Percentiles rank a stretch among this genome's conserved stretches.
Evolutionary conservation across 371 early-diverging fungal species (phyloP).

Genomic region (Saksenaea vasiformis): DNA sequence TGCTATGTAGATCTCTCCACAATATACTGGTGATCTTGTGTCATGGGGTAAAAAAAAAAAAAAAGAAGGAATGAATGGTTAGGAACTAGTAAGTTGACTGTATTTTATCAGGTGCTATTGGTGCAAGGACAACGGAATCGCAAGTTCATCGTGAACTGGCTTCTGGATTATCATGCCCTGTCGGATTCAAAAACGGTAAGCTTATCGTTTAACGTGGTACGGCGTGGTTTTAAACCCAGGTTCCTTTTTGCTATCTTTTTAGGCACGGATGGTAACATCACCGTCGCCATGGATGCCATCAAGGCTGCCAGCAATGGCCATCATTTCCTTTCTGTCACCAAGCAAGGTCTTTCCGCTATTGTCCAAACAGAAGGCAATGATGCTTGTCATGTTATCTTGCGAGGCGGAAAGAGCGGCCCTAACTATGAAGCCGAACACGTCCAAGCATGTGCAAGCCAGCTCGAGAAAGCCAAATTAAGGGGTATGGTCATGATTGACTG

Average conservation of each 20-base stretch:
- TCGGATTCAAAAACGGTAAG: slow-evolving; percentile 90
- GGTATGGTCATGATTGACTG: slow-evolving; percentile 90
- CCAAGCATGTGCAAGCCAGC: slow-evolving; percentile 58
- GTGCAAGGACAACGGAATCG: slow-evolving; percentile 94
- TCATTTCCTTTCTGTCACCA: slow-evolving; percentile 94
- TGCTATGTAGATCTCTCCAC: slow-evolving; percentile 64
- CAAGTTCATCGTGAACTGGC: slow-evolving; percentile 90
- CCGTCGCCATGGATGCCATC: slow-evolving; percentile 90
- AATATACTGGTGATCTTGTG: slow-evolving; percentile 80
- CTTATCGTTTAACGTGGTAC: not conserved
- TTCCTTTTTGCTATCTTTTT: slow-evolving; percentile 18
- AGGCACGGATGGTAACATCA: slow-evolving; percentile 83
- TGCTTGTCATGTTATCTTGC: slow-evolving; percentile 83
- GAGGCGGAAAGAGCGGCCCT: slow-evolving; percentile 88
- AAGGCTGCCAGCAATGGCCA: slow-evolving; percentile 85
- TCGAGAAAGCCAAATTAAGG: slow-evolving; percentile 64
- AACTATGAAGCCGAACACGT: slow-evolving; percentile 83
- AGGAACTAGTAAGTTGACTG: not conserved
- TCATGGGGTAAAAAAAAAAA: slow-evolving; percentile 64
- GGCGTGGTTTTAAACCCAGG: not conserved
- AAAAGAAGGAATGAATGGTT: not conserved
- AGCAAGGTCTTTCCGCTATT: slow-evolving; percentile 93
- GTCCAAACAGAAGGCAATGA: slow-evolving; percentile 81
- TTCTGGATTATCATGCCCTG: slow-evolving; percentile 90
- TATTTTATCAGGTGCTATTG: slow-evolving; percentile 65